These are phyloP conservation scores for Kwoniella pini DNA, from an alignment of 768 basidiomycete species.

Conservation along the genomic window DNA sequence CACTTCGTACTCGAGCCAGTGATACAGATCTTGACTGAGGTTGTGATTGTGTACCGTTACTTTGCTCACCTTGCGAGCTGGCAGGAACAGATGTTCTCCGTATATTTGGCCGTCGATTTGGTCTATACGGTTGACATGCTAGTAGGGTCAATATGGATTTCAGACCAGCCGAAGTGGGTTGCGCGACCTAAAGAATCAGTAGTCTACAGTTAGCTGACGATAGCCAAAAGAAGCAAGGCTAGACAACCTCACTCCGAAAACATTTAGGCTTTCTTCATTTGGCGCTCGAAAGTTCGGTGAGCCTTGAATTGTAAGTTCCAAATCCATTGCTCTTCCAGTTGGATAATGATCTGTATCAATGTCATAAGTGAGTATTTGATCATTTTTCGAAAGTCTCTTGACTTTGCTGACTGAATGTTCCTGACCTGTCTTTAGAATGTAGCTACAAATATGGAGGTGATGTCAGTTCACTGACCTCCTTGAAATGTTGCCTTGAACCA, in stretches of 20 bases:
- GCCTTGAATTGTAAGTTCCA: slow-evolving; percentile 88
- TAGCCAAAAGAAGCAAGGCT: no score
- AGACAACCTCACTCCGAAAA: slow-evolving; percentile 67
- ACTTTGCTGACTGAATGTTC: slow-evolving; percentile 64
- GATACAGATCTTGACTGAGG: slow-evolving; percentile 2
- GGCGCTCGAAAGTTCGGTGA: slow-evolving; percentile 94
- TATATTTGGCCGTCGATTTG: slow-evolving; percentile 3
- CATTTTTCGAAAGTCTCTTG: neutral
- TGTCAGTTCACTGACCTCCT: no score
- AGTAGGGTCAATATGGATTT: slow-evolving; percentile 85
- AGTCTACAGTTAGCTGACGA: neutral
- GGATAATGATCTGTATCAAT: slow-evolving; percentile 50
- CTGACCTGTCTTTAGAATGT: slow-evolving; percentile 92
- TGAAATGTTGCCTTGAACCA: no score
- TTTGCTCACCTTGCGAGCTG: slow-evolving; percentile 3
- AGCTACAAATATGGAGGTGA: slow-evolving; percentile 55
- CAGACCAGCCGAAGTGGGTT: slow-evolving; percentile 88
- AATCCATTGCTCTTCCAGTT: slow-evolving; percentile 70
- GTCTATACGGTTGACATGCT: slow-evolving; percentile 41
- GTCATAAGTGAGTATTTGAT: slow-evolving; percentile 53
- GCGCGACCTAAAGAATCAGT: slow-evolving; percentile 61
- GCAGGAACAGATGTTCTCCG: slow-evolving; percentile 20
- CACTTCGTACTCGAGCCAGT: neutral
- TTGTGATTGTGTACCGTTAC: neutral
- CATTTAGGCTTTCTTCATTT: slow-evolving; percentile 74